Conservation (phyloP, 768 basidiomycete species). For the Strobilomyces confusus region DNA sequence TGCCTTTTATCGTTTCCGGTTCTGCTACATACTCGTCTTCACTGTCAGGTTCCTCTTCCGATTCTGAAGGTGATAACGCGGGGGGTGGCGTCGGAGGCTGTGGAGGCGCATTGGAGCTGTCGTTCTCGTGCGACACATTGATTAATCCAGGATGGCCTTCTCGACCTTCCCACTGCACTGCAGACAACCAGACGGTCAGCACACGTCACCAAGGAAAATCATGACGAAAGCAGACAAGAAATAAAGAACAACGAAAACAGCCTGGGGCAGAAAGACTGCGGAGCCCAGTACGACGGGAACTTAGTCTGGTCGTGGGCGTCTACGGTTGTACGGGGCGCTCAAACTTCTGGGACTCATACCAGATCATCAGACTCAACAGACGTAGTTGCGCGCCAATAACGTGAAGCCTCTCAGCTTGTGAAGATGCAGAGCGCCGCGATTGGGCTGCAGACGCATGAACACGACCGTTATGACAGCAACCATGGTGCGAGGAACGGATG, state of each 20-base stretch:
- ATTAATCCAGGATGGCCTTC: slow-evolving; percentile 50
- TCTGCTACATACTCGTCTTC: slow-evolving; percentile 72
- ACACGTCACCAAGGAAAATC: slow-evolving; percentile 15
- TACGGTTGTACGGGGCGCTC: slow-evolving; percentile 27
- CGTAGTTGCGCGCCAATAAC: slow-evolving; percentile 33
- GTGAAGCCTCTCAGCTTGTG: slow-evolving; percentile 33
- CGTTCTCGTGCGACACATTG: slow-evolving; percentile 18
- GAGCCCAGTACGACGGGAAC: slow-evolving; percentile 7
- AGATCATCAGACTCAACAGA: slow-evolving; percentile 36
- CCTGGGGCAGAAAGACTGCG: not conserved
- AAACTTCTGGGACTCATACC: slow-evolving; percentile 31
- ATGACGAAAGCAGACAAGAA: slow-evolving; percentile 13
- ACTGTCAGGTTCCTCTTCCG: slow-evolving; percentile 49
- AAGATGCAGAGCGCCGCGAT: slow-evolving; percentile 23
- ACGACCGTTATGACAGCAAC: slow-evolving; percentile 33
- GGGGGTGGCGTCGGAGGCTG: slow-evolving; percentile 28
- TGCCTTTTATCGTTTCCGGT: slow-evolving; percentile 29
- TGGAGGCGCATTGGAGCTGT: slow-evolving; percentile 15
- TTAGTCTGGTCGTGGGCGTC: slow-evolving; percentile 21
- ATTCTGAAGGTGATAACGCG: slow-evolving; percentile 39
- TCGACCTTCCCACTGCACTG: slow-evolving; percentile 73
- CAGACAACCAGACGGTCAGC: slow-evolving; percentile 29
- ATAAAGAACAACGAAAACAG: slow-evolving; percentile 7
- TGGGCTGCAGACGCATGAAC: slow-evolving; percentile 26
- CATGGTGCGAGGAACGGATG: slow-evolving; percentile 27